Conservation (phyloP, 1,284 basidiomycete genomes). For the Cryptococcus sp. region DNA sequence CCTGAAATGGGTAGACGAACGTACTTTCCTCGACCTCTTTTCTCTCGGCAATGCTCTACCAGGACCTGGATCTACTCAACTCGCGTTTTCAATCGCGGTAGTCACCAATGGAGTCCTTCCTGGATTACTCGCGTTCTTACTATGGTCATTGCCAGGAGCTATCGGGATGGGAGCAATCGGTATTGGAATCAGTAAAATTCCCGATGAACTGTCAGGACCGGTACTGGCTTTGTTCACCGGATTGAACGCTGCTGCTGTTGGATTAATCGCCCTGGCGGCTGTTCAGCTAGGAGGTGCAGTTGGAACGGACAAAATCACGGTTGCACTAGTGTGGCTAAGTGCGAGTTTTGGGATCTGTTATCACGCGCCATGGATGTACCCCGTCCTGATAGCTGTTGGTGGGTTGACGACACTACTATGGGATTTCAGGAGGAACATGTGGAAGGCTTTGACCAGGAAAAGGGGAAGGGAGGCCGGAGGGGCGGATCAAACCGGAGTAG, state of each 20-base stretch:
- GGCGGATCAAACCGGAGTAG: background rate
- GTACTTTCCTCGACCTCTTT: constrained; percentile 46
- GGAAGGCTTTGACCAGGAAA: background rate
- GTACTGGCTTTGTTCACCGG: constrained; percentile 57
- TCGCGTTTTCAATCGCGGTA: constrained; percentile 47
- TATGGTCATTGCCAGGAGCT: constrained; percentile 53
- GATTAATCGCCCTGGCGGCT: constrained; percentile 57
- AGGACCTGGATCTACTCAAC: constrained; percentile 50
- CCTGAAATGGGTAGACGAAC: constrained; percentile 28
- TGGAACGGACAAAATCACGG: constrained; percentile 53
- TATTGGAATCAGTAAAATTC: constrained; percentile 53
- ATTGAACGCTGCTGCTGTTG: constrained; percentile 58
- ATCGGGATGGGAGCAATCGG: constrained; percentile 55
- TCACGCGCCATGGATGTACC: constrained; percentile 53
- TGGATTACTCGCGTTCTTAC: constrained; percentile 45
- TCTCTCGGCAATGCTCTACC: constrained; percentile 50
- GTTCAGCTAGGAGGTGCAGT: constrained; percentile 54
- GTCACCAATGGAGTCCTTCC: constrained; percentile 42
- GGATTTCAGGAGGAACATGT: constrained; percentile 30
- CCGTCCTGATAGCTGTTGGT: constrained; percentile 42
- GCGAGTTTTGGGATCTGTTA: constrained; percentile 56
- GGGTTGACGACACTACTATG: constrained; percentile 38
- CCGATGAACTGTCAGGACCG: constrained; percentile 51
- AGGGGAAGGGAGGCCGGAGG: background rate
- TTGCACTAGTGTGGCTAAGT: constrained; percentile 52